Evolutionary conservation across 1,284 basidiomycete species (phyloP).

Genomic region (Omphalotus olearius): DNA sequence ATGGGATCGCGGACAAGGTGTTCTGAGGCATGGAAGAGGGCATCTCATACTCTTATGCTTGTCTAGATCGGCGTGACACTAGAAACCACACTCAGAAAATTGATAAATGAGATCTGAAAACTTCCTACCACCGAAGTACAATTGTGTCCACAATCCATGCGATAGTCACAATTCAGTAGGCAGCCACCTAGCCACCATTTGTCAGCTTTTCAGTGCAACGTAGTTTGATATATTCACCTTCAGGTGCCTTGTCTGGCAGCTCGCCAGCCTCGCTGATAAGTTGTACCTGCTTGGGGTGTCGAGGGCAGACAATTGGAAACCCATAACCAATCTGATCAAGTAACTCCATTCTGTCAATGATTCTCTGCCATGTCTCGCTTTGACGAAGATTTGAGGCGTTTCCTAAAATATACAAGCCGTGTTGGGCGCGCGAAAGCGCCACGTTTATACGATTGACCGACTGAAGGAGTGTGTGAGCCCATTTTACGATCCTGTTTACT

Average conservation of each 20-base stretch:
- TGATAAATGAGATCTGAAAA: background rate
- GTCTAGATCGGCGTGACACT: conserved; percentile 61
- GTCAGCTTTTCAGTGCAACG: background rate
- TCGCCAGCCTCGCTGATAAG: conserved; percentile 47
- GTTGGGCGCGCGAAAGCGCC: conserved; percentile 68
- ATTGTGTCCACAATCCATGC: conserved; percentile 64
- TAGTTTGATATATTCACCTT: conserved; percentile 32
- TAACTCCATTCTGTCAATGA: conserved; percentile 52
- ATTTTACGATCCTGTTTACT: background rate
- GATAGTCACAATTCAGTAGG: conserved; percentile 47
- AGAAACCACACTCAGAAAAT: conserved; percentile 1
- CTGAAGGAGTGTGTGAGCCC: conserved; percentile 24
- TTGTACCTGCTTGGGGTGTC: conserved; percentile 43
- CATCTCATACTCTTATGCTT: conserved; percentile 12
- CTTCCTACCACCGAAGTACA: conserved; percentile 58
- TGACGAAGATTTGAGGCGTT: conserved; percentile 49
- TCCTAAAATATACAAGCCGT: conserved; percentile 71
- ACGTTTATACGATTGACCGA: conserved; percentile 62
- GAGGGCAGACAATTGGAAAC: conserved; percentile 56
- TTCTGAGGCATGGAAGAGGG: conserved; percentile 34
- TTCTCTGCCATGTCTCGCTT: conserved; percentile 55
- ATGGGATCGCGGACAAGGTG: conserved; percentile 52
- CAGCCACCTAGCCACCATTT: conserved; percentile 52
- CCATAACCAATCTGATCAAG: conserved; percentile 43
- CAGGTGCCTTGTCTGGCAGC: conserved; percentile 51